Conservation (phyloP, 495 filamentous ascomycete species). For the Trichoderma asperelloides region DNA sequence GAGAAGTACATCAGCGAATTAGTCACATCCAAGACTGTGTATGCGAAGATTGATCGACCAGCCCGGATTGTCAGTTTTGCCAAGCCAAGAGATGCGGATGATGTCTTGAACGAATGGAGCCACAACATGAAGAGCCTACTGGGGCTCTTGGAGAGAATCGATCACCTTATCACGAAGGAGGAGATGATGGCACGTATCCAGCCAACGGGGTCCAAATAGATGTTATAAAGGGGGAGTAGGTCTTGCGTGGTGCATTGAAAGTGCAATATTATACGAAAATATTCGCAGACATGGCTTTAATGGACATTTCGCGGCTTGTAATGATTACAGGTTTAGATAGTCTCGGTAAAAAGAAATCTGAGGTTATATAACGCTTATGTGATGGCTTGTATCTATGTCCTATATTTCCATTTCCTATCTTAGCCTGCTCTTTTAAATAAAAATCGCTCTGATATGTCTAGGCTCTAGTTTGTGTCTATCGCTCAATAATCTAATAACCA, state of each 20-base stretch:
- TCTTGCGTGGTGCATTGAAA: not conserved
- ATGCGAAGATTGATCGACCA: constrained; percentile 93
- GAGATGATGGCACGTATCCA: constrained; percentile 99
- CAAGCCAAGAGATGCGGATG: constrained; percentile 89
- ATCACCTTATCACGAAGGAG: constrained; percentile 98
- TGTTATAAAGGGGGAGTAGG: constrained; percentile 13
- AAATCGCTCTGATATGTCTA: not conserved
- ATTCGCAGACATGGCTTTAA: not conserved
- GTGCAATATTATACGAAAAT: not conserved
- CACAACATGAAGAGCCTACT: constrained; percentile 96
- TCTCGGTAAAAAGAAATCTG: not conserved
- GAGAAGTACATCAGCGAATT: constrained; percentile 95
- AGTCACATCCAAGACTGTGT: constrained; percentile 93
- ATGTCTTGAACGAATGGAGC: constrained; percentile 97
- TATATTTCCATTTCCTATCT: not conserved
- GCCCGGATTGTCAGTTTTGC: constrained; percentile 87
- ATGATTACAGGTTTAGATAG: constrained; percentile 6
- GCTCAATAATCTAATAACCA: not conserved
- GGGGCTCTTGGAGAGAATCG: constrained; percentile 84
- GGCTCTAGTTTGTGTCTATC: not conserved
- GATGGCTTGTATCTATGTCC: not conserved
- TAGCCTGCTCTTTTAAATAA: not conserved
- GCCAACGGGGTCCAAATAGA: constrained; percentile 42
- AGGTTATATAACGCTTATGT: constrained; percentile 3
- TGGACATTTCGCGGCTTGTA: not conserved